These are phyloP conservation scores for Puccinia hordei DNA, from an alignment of 1,284 basidiomycete species.

Conservation along the genomic window DNA sequence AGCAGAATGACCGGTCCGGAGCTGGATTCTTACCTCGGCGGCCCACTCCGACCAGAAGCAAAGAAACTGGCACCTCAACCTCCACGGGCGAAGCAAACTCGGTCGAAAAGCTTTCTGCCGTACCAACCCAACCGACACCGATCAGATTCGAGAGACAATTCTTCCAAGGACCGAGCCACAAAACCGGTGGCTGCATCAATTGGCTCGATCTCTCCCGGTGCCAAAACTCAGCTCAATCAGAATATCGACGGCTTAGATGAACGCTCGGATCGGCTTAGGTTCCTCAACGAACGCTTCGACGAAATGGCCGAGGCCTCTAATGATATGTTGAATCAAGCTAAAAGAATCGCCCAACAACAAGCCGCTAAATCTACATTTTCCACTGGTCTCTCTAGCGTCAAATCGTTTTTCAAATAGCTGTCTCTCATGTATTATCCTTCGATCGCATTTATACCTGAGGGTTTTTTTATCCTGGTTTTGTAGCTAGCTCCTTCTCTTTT, in stretches of 20 bases:
- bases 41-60: conserved; percentile 34
- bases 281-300: conserved; percentile 46
- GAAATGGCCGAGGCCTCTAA: conserved; percentile 23
- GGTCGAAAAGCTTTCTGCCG: conserved; percentile 9
- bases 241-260: conserved; percentile 47
- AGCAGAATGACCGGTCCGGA: conserved; percentile 30
- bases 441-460: neutral
- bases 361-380: conserved; percentile 41
- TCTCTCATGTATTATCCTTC: neutral
- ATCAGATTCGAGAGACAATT: neutral
- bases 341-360: conserved; percentile 43
- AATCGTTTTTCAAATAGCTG: conserved; percentile 42
- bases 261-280: conserved; percentile 36
- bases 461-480: neutral
- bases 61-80: conserved; percentile 23
- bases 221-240: conserved; percentile 30
- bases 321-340: conserved; percentile 42
- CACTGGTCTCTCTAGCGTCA: conserved; percentile 26
- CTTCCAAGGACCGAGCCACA: neutral
- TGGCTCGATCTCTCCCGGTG: neutral
- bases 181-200: neutral
- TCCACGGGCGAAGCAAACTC: neutral
- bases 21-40: conserved; percentile 39
- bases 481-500: too few relatives aligned
- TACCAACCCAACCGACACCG: neutral